These are phyloP conservation scores for Phytophthora fragariae DNA, from an alignment of 352 stramenopile species.

Conservation along the genomic window DNA sequence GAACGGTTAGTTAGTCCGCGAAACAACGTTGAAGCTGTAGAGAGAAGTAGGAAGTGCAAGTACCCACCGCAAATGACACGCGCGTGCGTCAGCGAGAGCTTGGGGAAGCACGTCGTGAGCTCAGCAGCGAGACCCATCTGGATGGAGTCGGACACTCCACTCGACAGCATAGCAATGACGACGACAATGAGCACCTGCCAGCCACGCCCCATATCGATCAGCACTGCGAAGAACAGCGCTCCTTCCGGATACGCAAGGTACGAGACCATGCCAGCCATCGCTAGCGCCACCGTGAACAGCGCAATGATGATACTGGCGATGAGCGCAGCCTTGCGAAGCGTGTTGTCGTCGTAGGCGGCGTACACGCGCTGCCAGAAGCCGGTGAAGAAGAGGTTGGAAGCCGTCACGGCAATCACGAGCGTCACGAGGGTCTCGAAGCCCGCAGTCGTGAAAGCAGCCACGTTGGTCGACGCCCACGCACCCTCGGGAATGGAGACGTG, in stretches of 20 bases:
- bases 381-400: slow-evolving; percentile 76
- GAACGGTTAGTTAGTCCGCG: neutral
- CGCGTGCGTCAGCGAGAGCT: slow-evolving; percentile 53
- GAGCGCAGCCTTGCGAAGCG: slow-evolving; percentile 45
- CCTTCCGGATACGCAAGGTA: slow-evolving; percentile 59
- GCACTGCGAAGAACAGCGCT: slow-evolving; percentile 66
- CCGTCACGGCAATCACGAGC: slow-evolving; percentile 61
- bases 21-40: neutral
- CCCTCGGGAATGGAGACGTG: slow-evolving; percentile 50
- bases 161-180: slow-evolving; percentile 67
- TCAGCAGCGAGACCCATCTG: slow-evolving; percentile 80
- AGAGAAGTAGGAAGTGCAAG: neutral
- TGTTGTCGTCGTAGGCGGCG: slow-evolving; percentile 53
- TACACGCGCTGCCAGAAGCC: slow-evolving; percentile 79
- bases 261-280: slow-evolving; percentile 65
- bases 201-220: slow-evolving; percentile 63
- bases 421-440: slow-evolving; percentile 76
- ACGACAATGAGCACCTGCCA: slow-evolving; percentile 70
- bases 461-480: slow-evolving; percentile 51
- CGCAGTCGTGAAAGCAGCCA: slow-evolving; percentile 58
- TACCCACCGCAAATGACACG: slow-evolving; percentile 40
- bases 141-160: slow-evolving; percentile 63
- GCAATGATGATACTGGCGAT: slow-evolving; percentile 53
- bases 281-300: slow-evolving; percentile 71
- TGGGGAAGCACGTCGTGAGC: slow-evolving; percentile 69